Evolutionary conservation across 495 filamentous ascomycete genomes (phyloP).

Genomic region (Xylaria longipes): DNA sequence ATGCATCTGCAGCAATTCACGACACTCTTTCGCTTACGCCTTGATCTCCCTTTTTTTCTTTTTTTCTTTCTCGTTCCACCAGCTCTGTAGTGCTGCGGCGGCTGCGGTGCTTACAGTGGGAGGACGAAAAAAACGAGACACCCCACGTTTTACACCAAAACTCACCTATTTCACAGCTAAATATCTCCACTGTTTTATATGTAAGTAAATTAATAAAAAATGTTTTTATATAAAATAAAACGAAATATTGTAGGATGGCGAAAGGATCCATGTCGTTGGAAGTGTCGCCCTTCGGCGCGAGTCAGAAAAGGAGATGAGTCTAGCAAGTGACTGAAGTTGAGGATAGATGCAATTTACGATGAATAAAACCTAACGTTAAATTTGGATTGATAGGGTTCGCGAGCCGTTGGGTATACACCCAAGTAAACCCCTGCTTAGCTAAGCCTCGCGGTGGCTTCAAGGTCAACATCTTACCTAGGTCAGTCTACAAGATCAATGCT

Average conservation of each 20-base stretch:
- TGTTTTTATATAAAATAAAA: too few relatives aligned
- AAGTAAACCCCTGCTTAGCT: too few relatives aligned
- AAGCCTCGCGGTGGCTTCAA: background rate
- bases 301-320: background rate
- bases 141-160: too few relatives aligned
- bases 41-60: slow-evolving; percentile 1
- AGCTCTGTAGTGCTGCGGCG: background rate
- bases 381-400: too few relatives aligned
- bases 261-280: slow-evolving; percentile 16
- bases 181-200: too few relatives aligned
- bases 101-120: slow-evolving; percentile 3
- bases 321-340: background rate
- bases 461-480: background rate
- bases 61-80: background rate
- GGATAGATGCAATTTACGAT: too few relatives aligned
- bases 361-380: too few relatives aligned
- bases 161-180: too few relatives aligned
- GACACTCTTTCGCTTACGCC: background rate
- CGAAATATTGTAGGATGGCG: too few relatives aligned
- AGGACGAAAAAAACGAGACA: too few relatives aligned
- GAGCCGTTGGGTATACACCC: too few relatives aligned
- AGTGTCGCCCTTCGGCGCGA: background rate
- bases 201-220: too few relatives aligned
- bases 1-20: background rate
- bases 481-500: background rate